Base-by-base conservation (phyloP, 2,329 filamentous ascomycete genomes). In the Sclerotiophoma versabilis region DNA sequence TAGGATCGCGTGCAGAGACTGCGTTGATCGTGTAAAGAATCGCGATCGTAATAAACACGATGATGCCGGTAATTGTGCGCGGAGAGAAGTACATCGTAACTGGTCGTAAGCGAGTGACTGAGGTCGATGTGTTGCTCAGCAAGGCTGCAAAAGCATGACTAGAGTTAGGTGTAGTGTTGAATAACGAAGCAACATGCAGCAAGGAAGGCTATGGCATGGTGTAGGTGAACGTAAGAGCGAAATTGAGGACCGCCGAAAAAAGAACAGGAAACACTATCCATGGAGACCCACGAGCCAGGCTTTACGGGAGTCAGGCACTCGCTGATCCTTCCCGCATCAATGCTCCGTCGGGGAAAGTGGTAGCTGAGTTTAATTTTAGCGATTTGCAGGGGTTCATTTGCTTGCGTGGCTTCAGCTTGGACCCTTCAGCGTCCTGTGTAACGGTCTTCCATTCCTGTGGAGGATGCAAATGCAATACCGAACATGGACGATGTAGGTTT, bases 1-100 rank as follows among this genome's bases (percentile, higher is more conserved):
- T 75, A 1, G 72, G 72, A 47, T 74, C 72, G 53, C 66, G 69
- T 5, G 65, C 60, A 12, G 65, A 66, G 48, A 64, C 53, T 20
- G 62, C 58, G 46, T 64, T 65, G 49, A 71, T 53, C 14, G 60
- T 64, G 58, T 69, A 68, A 17, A 69, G 30, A 27, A 63, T 50
- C 26, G 59, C 54, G 33, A 68, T 33, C 44, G 57, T 53, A 29
- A 65, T 26, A 23, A 66, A 58, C 43, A 53, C 46, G 38, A 58
- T 50, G 27, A 67, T 43, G 56, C 54, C 60, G 42, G 58, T 57
- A 19, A 66, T 26, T 14, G 65, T 51, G 55, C 68, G 67, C 20
- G 62, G 41, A n/a, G 62, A 64, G 39, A 63, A 57, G 41, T 61
- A 55, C 67, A 70, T 70, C 30, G 52, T 50, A 20, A 5, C 30